Conservation (phyloP, 371 early-diverging fungal species). For the Zancudomyces culisetae region DNA sequence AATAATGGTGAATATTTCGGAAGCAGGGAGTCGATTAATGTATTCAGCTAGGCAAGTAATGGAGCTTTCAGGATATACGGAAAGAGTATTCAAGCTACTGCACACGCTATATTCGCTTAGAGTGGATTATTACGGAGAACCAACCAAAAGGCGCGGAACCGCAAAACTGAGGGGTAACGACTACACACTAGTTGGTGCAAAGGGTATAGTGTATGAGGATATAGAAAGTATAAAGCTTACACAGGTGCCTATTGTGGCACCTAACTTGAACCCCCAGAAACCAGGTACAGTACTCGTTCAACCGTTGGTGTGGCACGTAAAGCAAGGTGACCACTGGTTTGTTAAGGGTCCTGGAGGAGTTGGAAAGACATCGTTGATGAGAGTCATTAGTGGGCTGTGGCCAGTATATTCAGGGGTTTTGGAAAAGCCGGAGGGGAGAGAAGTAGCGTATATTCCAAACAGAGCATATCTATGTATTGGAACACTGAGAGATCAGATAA, state of each 20-base stretch:
- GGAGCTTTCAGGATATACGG: constrained; percentile 79
- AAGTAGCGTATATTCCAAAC: constrained; percentile 85
- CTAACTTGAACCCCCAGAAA: constrained; percentile 44
- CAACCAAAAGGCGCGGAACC: neutral
- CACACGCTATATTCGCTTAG: constrained; percentile 52
- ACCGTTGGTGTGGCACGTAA: constrained; percentile 62
- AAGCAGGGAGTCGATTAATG: constrained; percentile 68
- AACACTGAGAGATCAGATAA: constrained; percentile 80
- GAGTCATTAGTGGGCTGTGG: constrained; percentile 82
- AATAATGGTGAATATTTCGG: constrained; percentile 66
- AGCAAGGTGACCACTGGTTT: constrained; percentile 67
- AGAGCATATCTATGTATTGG: constrained; percentile 82
- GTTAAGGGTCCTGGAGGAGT: constrained; percentile 93
- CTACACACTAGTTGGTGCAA: constrained; percentile 21
- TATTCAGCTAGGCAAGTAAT: constrained; percentile 62
- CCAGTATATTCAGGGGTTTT: constrained; percentile 61
- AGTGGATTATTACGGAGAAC: constrained; percentile 39
- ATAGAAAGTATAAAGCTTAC: constrained; percentile 53
- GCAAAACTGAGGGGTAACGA: constrained; percentile 1
- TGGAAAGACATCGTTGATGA: constrained; percentile 74
- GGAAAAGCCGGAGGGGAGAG: constrained; percentile 49
- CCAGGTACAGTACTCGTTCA: constrained; percentile 73
- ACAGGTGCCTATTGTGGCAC: constrained; percentile 75
- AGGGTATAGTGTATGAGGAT: constrained; percentile 30
- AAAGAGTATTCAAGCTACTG: constrained; percentile 55